Evolutionary conservation across 1,284 basidiomycete species (phyloP), one percentile per base, ranked within the genome.

Genomic region (Hemileccinum hortonii): DNA sequence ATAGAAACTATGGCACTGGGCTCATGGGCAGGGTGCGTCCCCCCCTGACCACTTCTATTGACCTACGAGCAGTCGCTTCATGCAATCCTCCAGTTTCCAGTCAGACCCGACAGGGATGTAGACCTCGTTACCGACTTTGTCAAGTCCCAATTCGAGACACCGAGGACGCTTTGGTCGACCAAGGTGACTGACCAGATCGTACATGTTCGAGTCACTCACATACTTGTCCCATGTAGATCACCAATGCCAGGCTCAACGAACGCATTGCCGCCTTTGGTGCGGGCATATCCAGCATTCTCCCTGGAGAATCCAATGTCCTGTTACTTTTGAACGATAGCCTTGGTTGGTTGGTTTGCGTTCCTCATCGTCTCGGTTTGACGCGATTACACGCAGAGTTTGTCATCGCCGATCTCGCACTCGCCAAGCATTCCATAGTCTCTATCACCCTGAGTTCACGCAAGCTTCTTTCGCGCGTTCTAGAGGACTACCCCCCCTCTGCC

Each of bases 1-100:
- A 90, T 67, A 82, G 89, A 62, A 91, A 91, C 73, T 92, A 92
- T 75, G 79, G 83, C 11, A 90, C 87, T 22, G 88, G 88, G 6
- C 74, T 88, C 53, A 79, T 87, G 78, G 87, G 85, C 53, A 79
- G 87, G 70, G 89, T 87, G 67, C 63, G 81, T 75, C 29, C 15
- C 26, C n/a, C 11, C 3, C 15, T n/a, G 4, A 16, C 42, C 24
- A 18, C 42, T 36, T 48, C 7, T 6, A 16, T 47, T 36, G 9
- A 16, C 22, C 21, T 14, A 18, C 30, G 5, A 16, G 37, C 22
- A 29, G 7, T 35, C 26, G 2, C 30, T 15, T 54, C 33, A 44
- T 46, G 7, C 16, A 29, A 29, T 44, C 38, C 35, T 50, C n/a
- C 62, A 92, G 89, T 87, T 92, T 60, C 84, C 88, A 15, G 59